Evolutionary conservation across 768 basidiomycete species (phyloP).

Genomic region (Boletus rubroflammeus): DNA sequence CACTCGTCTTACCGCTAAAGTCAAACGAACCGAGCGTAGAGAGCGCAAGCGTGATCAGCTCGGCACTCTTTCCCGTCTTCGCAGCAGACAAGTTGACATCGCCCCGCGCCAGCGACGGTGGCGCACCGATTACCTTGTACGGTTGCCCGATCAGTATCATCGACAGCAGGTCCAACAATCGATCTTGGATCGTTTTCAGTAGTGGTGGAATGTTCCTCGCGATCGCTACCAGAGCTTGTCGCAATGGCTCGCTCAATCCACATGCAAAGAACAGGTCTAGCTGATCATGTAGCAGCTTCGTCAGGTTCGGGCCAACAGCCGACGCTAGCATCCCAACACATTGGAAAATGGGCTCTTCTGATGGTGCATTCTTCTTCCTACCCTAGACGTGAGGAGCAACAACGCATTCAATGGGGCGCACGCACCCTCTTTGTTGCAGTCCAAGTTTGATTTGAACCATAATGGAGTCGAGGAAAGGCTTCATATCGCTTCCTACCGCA

Average conservation of each 20-base stretch:
- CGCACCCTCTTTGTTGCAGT: conserved; percentile 82
- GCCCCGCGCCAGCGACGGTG: conserved; percentile 52
- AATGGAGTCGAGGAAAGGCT: conserved; percentile 88
- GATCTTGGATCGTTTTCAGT: conserved; percentile 91
- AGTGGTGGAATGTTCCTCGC: conserved; percentile 86
- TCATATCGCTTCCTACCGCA: conserved; percentile 92
- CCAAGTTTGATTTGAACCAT: conserved; percentile 87
- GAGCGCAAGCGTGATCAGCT: conserved; percentile 77
- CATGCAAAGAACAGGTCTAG: conserved; percentile 95
- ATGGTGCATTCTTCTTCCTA: conserved; percentile 85
- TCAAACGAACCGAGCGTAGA: conserved; percentile 88
- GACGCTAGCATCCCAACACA: conserved; percentile 95
- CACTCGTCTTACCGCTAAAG: conserved; percentile 67
- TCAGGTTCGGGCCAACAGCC: conserved; percentile 93
- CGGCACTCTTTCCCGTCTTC: conserved; percentile 58
- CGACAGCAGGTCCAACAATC: conserved; percentile 83
- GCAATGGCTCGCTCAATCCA: conserved; percentile 86
- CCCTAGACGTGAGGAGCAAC: background rate
- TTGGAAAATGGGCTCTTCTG: conserved; percentile 95
- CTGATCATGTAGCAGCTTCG: conserved; percentile 93
- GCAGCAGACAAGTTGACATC: conserved; percentile 57
- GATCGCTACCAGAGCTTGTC: conserved; percentile 79
- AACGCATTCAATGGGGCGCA: background rate
- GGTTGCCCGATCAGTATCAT: conserved; percentile 75
- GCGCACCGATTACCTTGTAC: conserved; percentile 88